Evolutionary conservation across 2,329 filamentous ascomycete genomes (phyloP).

Genomic region (Penicillium freii): DNA sequence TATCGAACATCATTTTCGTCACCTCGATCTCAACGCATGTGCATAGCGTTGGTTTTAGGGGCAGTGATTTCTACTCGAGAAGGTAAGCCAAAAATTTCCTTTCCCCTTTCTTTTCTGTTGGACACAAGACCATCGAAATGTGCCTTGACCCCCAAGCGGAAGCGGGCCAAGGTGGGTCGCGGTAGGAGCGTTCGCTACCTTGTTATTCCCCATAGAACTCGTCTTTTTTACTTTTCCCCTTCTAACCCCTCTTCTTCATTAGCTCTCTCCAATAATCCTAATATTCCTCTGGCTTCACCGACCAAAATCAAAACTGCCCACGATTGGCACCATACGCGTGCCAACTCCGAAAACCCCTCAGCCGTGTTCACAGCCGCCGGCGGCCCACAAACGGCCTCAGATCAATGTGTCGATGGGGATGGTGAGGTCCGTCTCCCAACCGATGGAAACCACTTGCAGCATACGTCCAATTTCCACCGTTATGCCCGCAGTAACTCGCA

Average conservation of each 20-base stretch:
- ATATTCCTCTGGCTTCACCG: conserved; percentile 39
- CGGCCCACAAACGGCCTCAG: conserved; percentile 34
- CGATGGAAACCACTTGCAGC: conserved; percentile 35
- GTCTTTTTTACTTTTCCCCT: conserved; percentile 8
- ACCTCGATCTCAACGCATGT: conserved; percentile 70
- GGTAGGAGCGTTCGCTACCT: conserved; percentile 31
- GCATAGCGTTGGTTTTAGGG: conserved; percentile 71
- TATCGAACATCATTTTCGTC: conserved; percentile 70
- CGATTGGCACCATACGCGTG: conserved; percentile 65
- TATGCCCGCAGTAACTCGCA: conserved; percentile 52
- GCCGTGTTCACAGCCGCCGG: conserved; percentile 51
- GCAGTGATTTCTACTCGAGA: conserved; percentile 65
- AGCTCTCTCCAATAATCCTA: conserved; percentile 4
- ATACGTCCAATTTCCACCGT: conserved; percentile 37
- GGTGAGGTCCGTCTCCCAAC: conserved; percentile 32
- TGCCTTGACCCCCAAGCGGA: conserved; percentile 19
- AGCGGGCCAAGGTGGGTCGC: conserved; percentile 30
- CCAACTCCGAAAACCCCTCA: conserved; percentile 65
- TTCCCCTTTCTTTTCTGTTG: neutral
- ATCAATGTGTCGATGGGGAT: conserved; percentile 39
- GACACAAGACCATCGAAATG: conserved; percentile 5
- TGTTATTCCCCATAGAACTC: conserved; percentile 16
- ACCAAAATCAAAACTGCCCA: conserved; percentile 62
- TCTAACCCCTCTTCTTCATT: neutral
- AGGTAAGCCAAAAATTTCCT: conserved; percentile 55